Evolutionary conservation across 2,329 filamentous ascomycete genomes (phyloP), one percentile per base, ranked within the genome.

Genomic region (Sarocladium kiliense): DNA sequence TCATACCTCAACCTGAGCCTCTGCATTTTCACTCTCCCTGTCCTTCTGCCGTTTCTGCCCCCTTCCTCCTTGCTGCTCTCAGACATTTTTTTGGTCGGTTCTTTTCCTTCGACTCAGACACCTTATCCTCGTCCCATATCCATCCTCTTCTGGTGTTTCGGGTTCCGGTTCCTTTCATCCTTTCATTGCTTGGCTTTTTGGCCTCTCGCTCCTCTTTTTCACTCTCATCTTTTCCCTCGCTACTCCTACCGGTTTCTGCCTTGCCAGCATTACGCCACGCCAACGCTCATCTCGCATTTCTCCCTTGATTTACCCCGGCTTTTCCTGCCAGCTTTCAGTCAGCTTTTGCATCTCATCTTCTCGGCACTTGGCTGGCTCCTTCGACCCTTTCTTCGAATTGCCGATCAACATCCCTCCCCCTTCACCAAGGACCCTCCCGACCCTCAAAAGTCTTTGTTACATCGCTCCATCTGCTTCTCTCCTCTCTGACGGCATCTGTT

Each of bases 341-440:
- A 32, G 27, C 47, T 34, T 11, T 49, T 4, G 9, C 26, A 23
- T 14, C 44, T 36, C 27, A 12, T 6, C 47, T 9, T 36, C 27
- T 51, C 47, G 47, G 47, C 47, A 51, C 47, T 51, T 51, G 47
- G 47, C 27, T 23, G 3, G 18, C 39, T 16, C 47, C 14, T 18
- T 47, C 36, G 36, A 47, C 23, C 47, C 47, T 11, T 36, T 44
- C 36, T 51, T 36, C 47, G 37, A 51, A 51, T 51, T 51, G 27
- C 47, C 47, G 47, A 51, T 51, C 27, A 32, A 11, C 44, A 49
- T 30, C 44, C 41, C 12, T 41, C 37, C 16, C 41, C n/a, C 36
- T 39, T 18, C 36, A 25, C 23, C 41, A n/a, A 39, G 36, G 36
- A 39, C 36, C 36, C 36, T 39, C 36, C 36, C 36, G n/a, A 39